phyloP scores from a whole-genome alignment of 2,329 filamentous ascomycete genomes.

The Diaporthe nobilis region DNA sequence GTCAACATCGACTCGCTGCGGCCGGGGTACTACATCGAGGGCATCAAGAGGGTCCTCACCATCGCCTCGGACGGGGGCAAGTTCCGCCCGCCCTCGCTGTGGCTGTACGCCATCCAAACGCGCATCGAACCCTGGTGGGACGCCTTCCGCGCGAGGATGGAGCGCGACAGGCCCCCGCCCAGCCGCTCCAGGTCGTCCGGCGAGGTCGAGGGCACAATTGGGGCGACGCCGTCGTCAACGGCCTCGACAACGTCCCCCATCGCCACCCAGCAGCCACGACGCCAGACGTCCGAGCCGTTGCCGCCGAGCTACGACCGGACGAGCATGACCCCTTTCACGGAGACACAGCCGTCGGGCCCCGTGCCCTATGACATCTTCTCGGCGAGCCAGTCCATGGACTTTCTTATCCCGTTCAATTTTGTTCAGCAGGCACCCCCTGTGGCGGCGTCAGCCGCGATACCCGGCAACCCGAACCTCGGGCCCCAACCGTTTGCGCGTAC shows the following conservation, averaged over 20 bases:
- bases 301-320: not conserved
- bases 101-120: slow-evolving; percentile 37
- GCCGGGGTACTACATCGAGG: slow-evolving; percentile 31
- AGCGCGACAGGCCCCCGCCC: slow-evolving; percentile 25
- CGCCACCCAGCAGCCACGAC: not conserved
- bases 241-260: no score
- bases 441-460: not conserved
- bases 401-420: slow-evolving; percentile 14
- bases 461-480: not conserved
- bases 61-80: slow-evolving; percentile 12
- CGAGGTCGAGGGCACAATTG: not conserved
- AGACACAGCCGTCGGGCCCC: not conserved
- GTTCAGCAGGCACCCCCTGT: slow-evolving; percentile 1
- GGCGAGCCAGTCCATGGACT: slow-evolving; percentile 2
- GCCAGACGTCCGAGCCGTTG: slow-evolving; percentile 24
- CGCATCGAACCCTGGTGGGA: slow-evolving; percentile 38
- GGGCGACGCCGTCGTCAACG: not conserved
- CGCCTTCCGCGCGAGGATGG: slow-evolving; percentile 21
- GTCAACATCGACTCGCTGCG: slow-evolving; percentile 32
- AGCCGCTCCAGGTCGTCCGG: not conserved
- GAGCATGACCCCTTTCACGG: not conserved
- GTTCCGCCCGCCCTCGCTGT: slow-evolving; percentile 38
- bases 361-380: slow-evolving; percentile 31
- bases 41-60: slow-evolving; percentile 17
- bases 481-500: not conserved